These are phyloP conservation scores for Neophaeococcomyces aloes DNA, from an alignment of 2,329 filamentous ascomycete species.

Conservation along the genomic window DNA sequence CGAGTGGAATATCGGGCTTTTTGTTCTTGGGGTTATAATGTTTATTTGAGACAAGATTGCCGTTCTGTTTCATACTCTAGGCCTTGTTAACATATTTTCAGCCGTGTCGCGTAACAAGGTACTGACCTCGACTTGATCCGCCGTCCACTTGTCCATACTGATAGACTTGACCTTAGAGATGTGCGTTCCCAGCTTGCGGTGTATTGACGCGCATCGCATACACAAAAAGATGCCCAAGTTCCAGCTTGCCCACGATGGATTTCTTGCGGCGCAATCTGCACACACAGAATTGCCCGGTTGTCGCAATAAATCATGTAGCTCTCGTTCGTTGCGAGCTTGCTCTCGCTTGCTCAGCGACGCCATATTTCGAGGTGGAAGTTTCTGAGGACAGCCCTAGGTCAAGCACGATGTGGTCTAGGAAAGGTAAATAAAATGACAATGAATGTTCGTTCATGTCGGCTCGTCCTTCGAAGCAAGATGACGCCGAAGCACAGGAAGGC, in stretches of 20 bases:
- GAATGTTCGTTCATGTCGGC: neutral
- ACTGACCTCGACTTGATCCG: conserved; percentile 84
- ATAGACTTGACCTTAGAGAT: conserved; percentile 98
- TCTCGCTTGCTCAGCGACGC: conserved; percentile 82
- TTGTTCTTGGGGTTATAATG: conserved; percentile 79
- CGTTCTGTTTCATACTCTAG: conserved; percentile 87
- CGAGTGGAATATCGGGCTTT: conserved; percentile 73
- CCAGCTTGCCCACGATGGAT: conserved; percentile 97
- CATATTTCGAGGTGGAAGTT: conserved; percentile 45
- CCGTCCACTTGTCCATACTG: conserved; percentile 96
- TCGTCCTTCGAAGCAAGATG: neutral
- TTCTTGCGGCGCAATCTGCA: conserved; percentile 83
- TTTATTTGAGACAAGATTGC: conserved; percentile 77
- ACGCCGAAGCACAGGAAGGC: too few species aligned
- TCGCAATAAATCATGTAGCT: conserved; percentile 79
- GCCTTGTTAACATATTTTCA: conserved; percentile 14
- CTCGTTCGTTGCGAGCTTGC: conserved; percentile 91
- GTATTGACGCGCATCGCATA: conserved; percentile 91
- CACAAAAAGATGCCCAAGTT: conserved; percentile 96
- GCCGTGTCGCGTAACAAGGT: neutral
- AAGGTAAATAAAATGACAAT: neutral
- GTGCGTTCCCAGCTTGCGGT: conserved; percentile 93
- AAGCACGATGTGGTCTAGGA: neutral
- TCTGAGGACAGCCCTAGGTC: neutral
- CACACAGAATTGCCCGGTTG: conserved; percentile 85